Conservation (phyloP, 345 rosid genomes). For the Eucalyptus tenuipes region DNA sequence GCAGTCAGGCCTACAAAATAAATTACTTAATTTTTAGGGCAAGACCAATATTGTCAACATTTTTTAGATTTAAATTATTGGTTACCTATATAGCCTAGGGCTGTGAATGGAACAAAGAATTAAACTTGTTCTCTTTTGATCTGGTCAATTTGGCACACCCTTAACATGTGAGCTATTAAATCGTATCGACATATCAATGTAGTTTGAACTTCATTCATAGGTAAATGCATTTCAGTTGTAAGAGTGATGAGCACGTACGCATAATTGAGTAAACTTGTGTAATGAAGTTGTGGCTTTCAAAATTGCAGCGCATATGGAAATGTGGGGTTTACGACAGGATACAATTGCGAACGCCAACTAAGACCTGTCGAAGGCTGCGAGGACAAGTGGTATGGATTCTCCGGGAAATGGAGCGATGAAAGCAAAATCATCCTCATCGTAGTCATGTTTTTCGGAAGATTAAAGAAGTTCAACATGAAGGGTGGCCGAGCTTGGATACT, state of each 20-base stretch:
- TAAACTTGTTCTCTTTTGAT: not conserved
- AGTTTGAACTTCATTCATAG: not conserved
- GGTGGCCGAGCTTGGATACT: constrained; percentile 32
- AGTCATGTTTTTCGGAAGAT: constrained; percentile 32
- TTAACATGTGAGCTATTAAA: not conserved
- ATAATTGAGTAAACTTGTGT: not conserved
- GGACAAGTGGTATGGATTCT: constrained; percentile 18
- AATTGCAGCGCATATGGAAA: constrained; percentile 23
- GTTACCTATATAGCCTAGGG: not conserved
- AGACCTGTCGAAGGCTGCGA: not conserved
- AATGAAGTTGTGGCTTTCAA: not conserved
- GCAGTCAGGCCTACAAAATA: not conserved
- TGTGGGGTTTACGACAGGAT: constrained; percentile 31
- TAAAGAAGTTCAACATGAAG: constrained; percentile 22
- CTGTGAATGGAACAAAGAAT: not conserved
- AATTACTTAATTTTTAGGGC: not conserved
- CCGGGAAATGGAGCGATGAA: constrained; percentile 22
- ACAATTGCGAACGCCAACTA: constrained; percentile 16
- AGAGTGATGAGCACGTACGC: not conserved
- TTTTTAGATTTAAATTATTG: not conserved
- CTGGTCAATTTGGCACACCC: not conserved
- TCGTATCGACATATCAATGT: not conserved
- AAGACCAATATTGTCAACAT: not conserved
- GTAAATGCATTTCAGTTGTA: not conserved
- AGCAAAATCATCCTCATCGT: constrained; percentile 18